Percentiles rank a stretch among this genome's conserved stretches.
Conservation (phyloP, 805 yeast species). For the Ogataea henricii region DNA sequence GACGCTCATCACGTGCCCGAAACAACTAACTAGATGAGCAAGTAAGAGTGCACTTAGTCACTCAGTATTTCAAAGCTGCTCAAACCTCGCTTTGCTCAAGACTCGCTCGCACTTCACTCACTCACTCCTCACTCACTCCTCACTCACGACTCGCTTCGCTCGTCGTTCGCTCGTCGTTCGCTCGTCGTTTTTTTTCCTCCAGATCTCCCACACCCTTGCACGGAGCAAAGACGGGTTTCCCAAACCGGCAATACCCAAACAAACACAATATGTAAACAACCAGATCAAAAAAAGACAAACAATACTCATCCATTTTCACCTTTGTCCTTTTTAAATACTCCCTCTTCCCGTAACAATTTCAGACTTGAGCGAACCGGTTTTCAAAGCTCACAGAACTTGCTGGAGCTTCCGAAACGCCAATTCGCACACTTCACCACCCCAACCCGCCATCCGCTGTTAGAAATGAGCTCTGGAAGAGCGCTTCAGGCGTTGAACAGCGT, state of each 20-base stretch:
- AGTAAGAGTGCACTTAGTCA: no score
- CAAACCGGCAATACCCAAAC: conserved; percentile 16
- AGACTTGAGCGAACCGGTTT: neutral
- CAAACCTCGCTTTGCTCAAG: no score
- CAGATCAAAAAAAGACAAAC: conserved; percentile 15
- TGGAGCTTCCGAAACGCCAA: neutral
- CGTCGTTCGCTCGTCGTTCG: no score
- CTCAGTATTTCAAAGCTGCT: no score
- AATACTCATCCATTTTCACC: neutral
- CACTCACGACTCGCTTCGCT: no score
- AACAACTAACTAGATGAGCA: no score
- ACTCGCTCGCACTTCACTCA: no score
- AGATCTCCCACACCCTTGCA: neutral
- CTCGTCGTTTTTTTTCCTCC: neutral
- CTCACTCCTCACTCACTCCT: no score
- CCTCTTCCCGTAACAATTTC: neutral
- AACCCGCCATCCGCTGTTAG: neutral
- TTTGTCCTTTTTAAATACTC: neutral
- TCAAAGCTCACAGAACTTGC: neutral
- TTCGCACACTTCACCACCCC: neutral
- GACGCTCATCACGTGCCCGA: no score
- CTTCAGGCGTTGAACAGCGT: conserved; percentile 57
- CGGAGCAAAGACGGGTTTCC: conserved; percentile 6
- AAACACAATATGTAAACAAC: conserved; percentile 19
- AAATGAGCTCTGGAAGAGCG: conserved; percentile 40